A percentile compares a stretch with the other conserved stretches of the same genome.
Conservation (phyloP, 225 moss, liverwort and hornwort genomes). For the Neckera pumila region DNA sequence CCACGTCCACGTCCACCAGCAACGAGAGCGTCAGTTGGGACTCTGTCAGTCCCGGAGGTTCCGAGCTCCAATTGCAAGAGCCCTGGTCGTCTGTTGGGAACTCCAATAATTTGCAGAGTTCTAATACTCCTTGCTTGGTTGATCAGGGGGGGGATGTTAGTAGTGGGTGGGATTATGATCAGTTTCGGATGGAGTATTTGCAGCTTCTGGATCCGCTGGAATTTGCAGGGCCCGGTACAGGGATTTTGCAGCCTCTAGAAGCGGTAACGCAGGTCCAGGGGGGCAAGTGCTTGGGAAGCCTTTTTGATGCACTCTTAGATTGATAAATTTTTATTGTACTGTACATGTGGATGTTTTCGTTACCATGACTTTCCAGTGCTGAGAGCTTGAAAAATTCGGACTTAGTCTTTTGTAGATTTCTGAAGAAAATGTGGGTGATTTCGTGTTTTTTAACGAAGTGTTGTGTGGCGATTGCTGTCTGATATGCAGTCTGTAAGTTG, state of each 20-base stretch:
- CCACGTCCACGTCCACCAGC: neutral
- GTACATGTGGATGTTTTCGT: neutral
- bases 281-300: neutral
- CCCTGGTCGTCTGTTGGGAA: neutral
- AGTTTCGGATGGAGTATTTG: neutral
- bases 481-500: neutral
- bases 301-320: neutral
- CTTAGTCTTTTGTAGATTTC: neutral
- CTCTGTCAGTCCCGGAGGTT: neutral
- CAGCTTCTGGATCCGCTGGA: neutral
- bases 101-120: neutral
- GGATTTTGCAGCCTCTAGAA: neutral
- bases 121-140: neutral
- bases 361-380: neutral
- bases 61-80: neutral
- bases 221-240: neutral
- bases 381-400: neutral
- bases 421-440: neutral
- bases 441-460: neutral
- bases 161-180: neutral
- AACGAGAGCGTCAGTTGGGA: neutral
- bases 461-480: neutral
- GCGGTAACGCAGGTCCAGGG: neutral
- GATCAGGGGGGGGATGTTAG: neutral
- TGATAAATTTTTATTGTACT: neutral